A percentile compares a stretch with the other conserved stretches of the same genome.
Evolutionary conservation across 192 early-diverging fungal species (phyloP).

Genomic region (Jimgerdemannia lactiflua): DNA sequence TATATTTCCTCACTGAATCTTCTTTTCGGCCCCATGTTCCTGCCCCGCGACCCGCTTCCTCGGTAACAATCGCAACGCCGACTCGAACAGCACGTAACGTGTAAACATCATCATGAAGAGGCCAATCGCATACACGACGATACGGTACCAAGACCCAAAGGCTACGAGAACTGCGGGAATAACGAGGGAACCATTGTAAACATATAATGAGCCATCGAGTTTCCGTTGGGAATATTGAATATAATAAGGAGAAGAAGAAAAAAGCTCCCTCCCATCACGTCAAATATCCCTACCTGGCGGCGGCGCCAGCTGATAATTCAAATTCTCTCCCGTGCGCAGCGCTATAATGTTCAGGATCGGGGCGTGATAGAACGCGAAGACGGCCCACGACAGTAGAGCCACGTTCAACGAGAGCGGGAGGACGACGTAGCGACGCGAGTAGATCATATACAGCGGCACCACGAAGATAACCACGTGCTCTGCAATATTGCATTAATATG

Average conservation of each 20-base stretch:
- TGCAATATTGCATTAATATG: background rate
- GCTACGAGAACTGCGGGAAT: no score
- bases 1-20: background rate
- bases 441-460: constrained; percentile 49
- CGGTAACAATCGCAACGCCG: background rate
- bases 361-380: constrained; percentile 53
- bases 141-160: constrained; percentile 14
- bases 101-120: constrained; percentile 23
- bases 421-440: constrained; percentile 48
- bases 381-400: constrained; percentile 45
- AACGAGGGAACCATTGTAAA: no score
- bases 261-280: constrained; percentile 1
- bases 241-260: background rate
- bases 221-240: no score
- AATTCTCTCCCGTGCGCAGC: constrained; percentile 38
- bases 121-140: constrained; percentile 21
- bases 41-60: background rate
- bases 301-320: constrained; percentile 52
- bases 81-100: constrained; percentile 16
- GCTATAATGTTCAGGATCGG: constrained; percentile 38
- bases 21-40: background rate
- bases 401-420: constrained; percentile 41
- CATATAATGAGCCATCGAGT: no score
- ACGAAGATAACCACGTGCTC: constrained; percentile 46
- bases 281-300: constrained; percentile 41